Base-by-base conservation (phyloP, 106 monocot genomes). In the Dendrobium officinale region DNA sequence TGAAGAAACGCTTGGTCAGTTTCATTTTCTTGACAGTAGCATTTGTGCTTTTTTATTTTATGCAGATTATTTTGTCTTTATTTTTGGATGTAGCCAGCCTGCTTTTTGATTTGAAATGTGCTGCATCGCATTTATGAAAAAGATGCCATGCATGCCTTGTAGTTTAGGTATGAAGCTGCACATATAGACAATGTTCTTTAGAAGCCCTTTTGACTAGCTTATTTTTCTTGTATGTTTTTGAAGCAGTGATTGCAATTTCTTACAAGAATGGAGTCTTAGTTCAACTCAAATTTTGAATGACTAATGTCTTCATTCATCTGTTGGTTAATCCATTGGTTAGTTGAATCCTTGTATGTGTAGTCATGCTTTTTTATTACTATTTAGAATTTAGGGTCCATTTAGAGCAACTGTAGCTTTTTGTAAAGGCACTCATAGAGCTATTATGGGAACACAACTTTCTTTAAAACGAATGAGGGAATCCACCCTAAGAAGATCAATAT, bases 1-100 rank as follows among this genome's bases (percentile, higher is more conserved):
- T 67, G 84, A 91, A 83, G 92, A 91, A 85, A 92, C 72, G 56
- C 90, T 96, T 73, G 93, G 96, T 94, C 66, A 86, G 86, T 49
- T 80, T 77, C 64, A 67, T 83, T 78, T 42, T 81, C 40, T 55
- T 73, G 11, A 7, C 1, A 73, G 15, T 42, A 18, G 41, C 41
- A 41, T 73, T 40, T 73, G 29, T 19, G 33, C 19, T n/a, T 15
- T 44, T 74, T 74, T n/a, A 43, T 74, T 72, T 74, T 74, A 74
- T 42, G 74, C 43, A 74, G 5, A 20, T 43, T 74, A 9, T 42
- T 29, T 43, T 42, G 11, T 8, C 11, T 4, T 42, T 18, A 74
- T 74, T 42, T 74, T 8, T 20, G 41, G 42, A 44, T 9, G 74
- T 74, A 43, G 43, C 29, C 13, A 70, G 11, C 33, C 3, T 70